phyloP scores from a whole-genome alignment of 208 protist genomes.

The Crithidia fasciculata region DNA sequence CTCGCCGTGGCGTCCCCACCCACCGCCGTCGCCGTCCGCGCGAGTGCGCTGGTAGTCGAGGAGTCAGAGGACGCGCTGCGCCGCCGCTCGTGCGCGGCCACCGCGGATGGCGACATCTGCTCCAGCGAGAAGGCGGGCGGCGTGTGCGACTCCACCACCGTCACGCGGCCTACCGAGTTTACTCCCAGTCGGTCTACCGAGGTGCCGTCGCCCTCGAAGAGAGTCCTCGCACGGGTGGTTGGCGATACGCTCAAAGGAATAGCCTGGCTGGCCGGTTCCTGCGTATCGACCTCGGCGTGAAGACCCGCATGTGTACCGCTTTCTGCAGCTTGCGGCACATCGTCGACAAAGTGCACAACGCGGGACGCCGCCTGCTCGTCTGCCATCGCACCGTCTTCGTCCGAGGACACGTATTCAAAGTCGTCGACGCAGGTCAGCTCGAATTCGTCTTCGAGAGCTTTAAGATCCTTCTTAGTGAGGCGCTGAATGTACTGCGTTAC shows the following conservation, averaged over 20 bases:
- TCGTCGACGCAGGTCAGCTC: constrained; percentile 25
- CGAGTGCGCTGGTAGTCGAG: not conserved
- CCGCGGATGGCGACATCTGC: constrained; percentile 18
- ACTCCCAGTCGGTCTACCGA: constrained; percentile 7
- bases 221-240: constrained; percentile 7
- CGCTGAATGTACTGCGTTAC: constrained; percentile 20
- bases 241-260: not conserved
- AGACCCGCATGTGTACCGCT: not conserved
- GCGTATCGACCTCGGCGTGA: not conserved
- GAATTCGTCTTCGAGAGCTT: constrained; percentile 25
- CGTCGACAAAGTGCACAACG: constrained; percentile 19
- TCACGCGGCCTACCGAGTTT: not conserved
- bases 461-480: constrained; percentile 22
- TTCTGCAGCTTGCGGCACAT: not conserved
- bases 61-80: not conserved
- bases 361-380: not conserved
- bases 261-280: not conserved
- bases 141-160: not conserved
- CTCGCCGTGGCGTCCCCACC: not conserved
- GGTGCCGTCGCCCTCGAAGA: constrained; percentile 14
- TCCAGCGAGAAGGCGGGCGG: constrained; percentile 22
- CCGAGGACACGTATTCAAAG: constrained; percentile 24
- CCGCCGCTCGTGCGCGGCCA: constrained; percentile 11
- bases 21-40: not conserved
- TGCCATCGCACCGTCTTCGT: not conserved